A percentile compares a stretch with the other conserved stretches of the same genome.
Conservation (phyloP, 148 eudicot species). For the Pouteria glomerata region DNA sequence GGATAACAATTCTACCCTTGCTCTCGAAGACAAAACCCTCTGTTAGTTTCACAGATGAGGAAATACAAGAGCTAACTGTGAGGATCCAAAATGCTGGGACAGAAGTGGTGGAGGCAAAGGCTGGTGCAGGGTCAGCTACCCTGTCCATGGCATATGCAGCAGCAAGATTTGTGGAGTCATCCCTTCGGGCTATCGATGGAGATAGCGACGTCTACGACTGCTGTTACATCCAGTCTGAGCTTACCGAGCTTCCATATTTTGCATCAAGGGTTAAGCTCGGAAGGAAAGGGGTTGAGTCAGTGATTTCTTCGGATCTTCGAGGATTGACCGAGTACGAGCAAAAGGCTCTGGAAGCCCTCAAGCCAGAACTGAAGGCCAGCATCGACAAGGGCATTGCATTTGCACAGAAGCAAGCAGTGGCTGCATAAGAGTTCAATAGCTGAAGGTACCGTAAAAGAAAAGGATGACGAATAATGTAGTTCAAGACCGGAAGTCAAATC, state of each 20-base stretch:
- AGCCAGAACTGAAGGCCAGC: conserved; percentile 72
- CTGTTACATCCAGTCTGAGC: conserved; percentile 58
- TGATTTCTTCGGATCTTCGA: conserved; percentile 59
- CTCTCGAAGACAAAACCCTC: conserved; percentile 80
- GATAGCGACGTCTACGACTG: conserved; percentile 88
- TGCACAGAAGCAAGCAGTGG: conserved; percentile 58
- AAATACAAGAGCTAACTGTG: conserved; percentile 60
- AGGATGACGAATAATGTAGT: neutral
- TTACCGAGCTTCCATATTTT: conserved; percentile 82
- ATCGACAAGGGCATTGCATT: conserved; percentile 76
- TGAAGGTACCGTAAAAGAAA: neutral
- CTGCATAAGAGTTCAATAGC: conserved; percentile 27
- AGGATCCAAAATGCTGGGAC: conserved; percentile 94
- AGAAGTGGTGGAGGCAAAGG: conserved; percentile 93
- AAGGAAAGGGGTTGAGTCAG: conserved; percentile 64
- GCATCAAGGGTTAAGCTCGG: conserved; percentile 87
- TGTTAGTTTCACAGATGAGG: conserved; percentile 56
- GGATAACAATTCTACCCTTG: conserved; percentile 78
- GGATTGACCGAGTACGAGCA: conserved; percentile 70
- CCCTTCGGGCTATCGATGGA: conserved; percentile 86
- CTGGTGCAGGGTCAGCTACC: conserved; percentile 93
- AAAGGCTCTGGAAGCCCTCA: conserved; percentile 68
- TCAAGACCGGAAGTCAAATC: neutral
- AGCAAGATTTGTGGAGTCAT: conserved; percentile 87
- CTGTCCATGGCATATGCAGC: conserved; percentile 97